phyloP scores from a whole-genome alignment of 352 stramenopile genomes.

The Phytophthora brassicae region DNA sequence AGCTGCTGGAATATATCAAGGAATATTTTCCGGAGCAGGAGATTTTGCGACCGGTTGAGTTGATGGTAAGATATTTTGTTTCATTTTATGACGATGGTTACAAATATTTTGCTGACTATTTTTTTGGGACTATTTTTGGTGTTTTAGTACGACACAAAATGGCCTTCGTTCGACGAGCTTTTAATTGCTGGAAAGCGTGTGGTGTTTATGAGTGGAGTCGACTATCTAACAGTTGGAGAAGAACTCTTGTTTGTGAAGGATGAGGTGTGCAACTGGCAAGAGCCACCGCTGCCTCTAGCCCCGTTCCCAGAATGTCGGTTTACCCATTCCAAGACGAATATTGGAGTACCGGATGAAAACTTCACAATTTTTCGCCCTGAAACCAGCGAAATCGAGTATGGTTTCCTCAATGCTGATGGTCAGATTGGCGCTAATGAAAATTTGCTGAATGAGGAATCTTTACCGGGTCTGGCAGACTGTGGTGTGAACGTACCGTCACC shows the following conservation, averaged over 20 bases:
- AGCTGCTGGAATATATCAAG: slow-evolving; percentile 66
- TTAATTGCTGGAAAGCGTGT: slow-evolving; percentile 63
- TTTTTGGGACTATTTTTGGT: not conserved
- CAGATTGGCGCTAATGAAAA: slow-evolving; percentile 68
- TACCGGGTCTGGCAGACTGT: slow-evolving; percentile 67
- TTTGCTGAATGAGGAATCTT: slow-evolving; percentile 63
- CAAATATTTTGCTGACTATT: not conserved
- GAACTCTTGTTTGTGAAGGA: slow-evolving; percentile 81
- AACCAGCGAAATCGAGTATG: slow-evolving; percentile 86
- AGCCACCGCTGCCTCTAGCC: slow-evolving; percentile 59
- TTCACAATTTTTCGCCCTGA: slow-evolving; percentile 77
- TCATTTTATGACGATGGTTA: not conserved
- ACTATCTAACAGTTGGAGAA: slow-evolving; percentile 65
- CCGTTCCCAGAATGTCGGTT: slow-evolving; percentile 63
- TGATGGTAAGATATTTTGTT: slow-evolving; percentile 40
- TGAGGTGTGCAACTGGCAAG: slow-evolving; percentile 76
- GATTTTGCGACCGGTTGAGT: slow-evolving; percentile 66
- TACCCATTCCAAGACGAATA: slow-evolving; percentile 43
- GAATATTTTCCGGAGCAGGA: slow-evolving; percentile 58
- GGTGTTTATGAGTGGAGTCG: slow-evolving; percentile 75
- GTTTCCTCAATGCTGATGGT: slow-evolving; percentile 77
- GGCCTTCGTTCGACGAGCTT: slow-evolving; percentile 70
- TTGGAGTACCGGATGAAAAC: slow-evolving; percentile 43
- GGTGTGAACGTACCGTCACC: slow-evolving; percentile 80
- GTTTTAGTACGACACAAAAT: slow-evolving; percentile 44